Evolutionary conservation across 768 basidiomycete genomes (phyloP), one percentile per base, ranked within the genome.

Genomic region (Holtermannia corniformis): DNA sequence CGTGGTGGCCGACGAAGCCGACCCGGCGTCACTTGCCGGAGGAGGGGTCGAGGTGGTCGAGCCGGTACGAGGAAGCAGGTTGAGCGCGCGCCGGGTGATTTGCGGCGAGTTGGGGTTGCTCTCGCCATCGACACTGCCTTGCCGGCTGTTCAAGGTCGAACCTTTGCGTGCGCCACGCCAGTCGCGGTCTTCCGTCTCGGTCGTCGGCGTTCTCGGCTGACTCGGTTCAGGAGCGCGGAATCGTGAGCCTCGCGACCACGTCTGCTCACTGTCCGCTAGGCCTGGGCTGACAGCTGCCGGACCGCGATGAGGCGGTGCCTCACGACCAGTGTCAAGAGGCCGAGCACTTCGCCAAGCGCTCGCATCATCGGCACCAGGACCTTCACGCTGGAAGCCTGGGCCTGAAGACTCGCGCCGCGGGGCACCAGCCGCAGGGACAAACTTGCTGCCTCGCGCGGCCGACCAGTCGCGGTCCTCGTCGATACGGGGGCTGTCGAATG

Each of bases 251-350:
- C 73, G 57, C 4, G 64, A 59, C 73, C 73, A 74, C 71, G 75
- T 77, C 41, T 89, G 85, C 59, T 91, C 91, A 52, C 75, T 79
- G 60, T 91, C 90, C 1, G 88, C 87, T 20, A 72, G 51, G 26
- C 63, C 55, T 12, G 67, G 63, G 45, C 61, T 63, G 41, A 32
- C 20, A 21, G 21, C 47, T 43, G 32, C 41, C 28, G 50, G 54
- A 2, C 28, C 78, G 61, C 78, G 82, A 45, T 77, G 65, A 32
- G 68, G 61, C 11, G 71, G 54, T n/a, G 54, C 51, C 4, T 77
- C 75, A n/a, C 61, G 59, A 28, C 54, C 57, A 20, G 61, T 59
- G 11, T 27, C 58, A 12, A 65, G 14, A 27, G 67, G 67, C 61
- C 58, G 65, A 37, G 54, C 55, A 42, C 62, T 68, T 54, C 70